Base-by-base conservation (phyloP, 2,329 filamentous ascomycete genomes). In the Ophiostoma novo-ulmi region DNA sequence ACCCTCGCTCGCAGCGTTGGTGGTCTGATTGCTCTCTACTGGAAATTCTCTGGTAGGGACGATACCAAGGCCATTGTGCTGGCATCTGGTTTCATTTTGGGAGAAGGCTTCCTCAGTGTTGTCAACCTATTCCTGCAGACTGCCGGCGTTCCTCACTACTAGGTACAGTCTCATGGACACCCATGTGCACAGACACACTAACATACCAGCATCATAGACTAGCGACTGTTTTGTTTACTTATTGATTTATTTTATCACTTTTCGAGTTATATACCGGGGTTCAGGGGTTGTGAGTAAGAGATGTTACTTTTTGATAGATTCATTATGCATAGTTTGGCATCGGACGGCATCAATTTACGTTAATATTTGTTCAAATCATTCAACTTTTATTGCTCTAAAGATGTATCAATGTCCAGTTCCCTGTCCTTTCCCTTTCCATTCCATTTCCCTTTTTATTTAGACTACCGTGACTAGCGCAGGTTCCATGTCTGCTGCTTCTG, bases 41-140 rank as follows among this genome's bases (percentile, higher is more conserved):
- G 93, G 93, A 84, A 82, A 69, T 81, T 81, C 78, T 77, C 80
- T 78, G 78, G 82, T 76, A 80, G 80, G 76, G 81, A 83, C 76
- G 91, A 89, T 76, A 94, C 94, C 5, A 90, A 89, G 0, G 86
- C 98, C 69, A 93, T 98, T 74, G 90, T 98, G n/a, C 81, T 98
- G 55, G 94, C 95, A 73, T 88, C 86, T 85, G 95, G 95, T 0
- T 88, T 98, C 73, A 97, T 99, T 74, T 83, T 99, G 8, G 93
- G 94, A 0, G 94, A 98, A 79, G 94, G 94, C 0, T 88, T 98
- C 74, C 82, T 97, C 74, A 97, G 94, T 77, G 97, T 99, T 76
- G 85, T 95, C 36, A 98, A 97, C 78, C 80, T 99, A 70, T 81
- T 91, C 10, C 82, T 99, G 77, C 93, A 96, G 70, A 94, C 91